A percentile compares a stretch with the other conserved stretches of the same genome.
Conservation (phyloP, 179 eudicot genomes). For the Spergularia azorica region DNA sequence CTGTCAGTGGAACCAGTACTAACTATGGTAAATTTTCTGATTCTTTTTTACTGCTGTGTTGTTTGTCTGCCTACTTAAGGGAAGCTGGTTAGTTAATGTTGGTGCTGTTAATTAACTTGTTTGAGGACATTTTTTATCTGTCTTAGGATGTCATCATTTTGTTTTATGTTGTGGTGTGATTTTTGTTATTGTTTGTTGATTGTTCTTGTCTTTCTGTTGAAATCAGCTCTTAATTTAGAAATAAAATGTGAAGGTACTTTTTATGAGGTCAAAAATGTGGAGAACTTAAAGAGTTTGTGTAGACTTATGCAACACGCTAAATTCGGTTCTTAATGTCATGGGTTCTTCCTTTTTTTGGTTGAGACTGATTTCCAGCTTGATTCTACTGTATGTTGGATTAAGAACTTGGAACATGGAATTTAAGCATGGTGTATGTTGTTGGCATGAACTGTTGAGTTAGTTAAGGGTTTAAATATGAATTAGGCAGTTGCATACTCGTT, state of each 20-base stretch:
- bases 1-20: slow-evolving; percentile 54
- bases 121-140: neutral
- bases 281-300: too few species aligned
- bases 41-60: neutral
- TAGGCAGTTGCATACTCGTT: neutral
- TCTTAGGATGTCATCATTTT: slow-evolving; percentile 7
- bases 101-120: too few species aligned
- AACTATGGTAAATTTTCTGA: slow-evolving; percentile 38
- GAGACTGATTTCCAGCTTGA: neutral
- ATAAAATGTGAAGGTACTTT: neutral
- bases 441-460: neutral
- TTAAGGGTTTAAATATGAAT: neutral
- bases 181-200: slow-evolving; percentile 7
- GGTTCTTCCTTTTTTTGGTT: neutral
- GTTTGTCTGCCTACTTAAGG: slow-evolving; percentile 14
- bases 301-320: neutral
- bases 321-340: neutral
- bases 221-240: neutral
- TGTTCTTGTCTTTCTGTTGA: slow-evolving; percentile 1
- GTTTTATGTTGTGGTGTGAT: neutral
- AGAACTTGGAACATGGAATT: neutral
- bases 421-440: slow-evolving; percentile 2
- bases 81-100: slow-evolving; percentile 7
- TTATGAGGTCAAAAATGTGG: too few species aligned
- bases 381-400: neutral